These are phyloP conservation scores for Hydnomerulius pinastri DNA, from an alignment of 768 basidiomycete genomes.

Conservation along the genomic window DNA sequence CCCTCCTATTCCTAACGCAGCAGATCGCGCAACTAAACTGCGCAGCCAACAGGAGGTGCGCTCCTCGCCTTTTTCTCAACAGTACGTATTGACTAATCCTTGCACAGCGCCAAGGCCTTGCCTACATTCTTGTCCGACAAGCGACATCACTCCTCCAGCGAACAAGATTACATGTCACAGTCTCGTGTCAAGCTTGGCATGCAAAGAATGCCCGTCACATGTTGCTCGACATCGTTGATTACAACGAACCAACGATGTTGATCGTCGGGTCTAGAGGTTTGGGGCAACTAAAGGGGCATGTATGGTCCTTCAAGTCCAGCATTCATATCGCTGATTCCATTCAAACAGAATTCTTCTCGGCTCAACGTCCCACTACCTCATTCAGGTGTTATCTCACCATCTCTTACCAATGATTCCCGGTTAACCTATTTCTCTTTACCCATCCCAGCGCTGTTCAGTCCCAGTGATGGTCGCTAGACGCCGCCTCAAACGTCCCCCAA, in stretches of 20 bases:
- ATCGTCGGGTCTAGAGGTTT: conserved; percentile 95
- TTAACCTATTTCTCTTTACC: neutral
- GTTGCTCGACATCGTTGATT: conserved; percentile 88
- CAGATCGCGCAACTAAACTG: conserved; percentile 77
- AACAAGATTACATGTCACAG: conserved; percentile 82
- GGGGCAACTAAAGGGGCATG: conserved; percentile 83
- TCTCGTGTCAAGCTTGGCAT: conserved; percentile 94
- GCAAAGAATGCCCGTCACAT: conserved; percentile 94
- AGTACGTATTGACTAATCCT: conserved; percentile 7
- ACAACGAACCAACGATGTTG: conserved; percentile 84
- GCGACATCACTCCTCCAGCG: conserved; percentile 88
- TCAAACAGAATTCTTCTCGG: conserved; percentile 92
- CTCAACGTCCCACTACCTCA: conserved; percentile 93
- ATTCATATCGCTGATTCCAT: too few relatives aligned
- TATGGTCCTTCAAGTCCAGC: too few relatives aligned
- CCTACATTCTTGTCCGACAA: conserved; percentile 88
- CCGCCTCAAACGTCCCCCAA: conserved; percentile 84
- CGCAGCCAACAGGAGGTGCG: conserved; percentile 88
- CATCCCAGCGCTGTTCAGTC: conserved; percentile 79
- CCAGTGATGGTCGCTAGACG: conserved; percentile 97
- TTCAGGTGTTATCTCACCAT: conserved; percentile 53
- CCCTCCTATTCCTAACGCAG: conserved; percentile 65
- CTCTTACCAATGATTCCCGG: neutral
- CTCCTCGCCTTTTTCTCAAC: conserved; percentile 1
- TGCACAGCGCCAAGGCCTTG: conserved; percentile 78